Percentiles rank a stretch among this genome's conserved stretches.
These are phyloP conservation scores for Ceratocystis harringtonii DNA, from an alignment of 2,329 filamentous ascomycete genomes.

Conservation along the genomic window DNA sequence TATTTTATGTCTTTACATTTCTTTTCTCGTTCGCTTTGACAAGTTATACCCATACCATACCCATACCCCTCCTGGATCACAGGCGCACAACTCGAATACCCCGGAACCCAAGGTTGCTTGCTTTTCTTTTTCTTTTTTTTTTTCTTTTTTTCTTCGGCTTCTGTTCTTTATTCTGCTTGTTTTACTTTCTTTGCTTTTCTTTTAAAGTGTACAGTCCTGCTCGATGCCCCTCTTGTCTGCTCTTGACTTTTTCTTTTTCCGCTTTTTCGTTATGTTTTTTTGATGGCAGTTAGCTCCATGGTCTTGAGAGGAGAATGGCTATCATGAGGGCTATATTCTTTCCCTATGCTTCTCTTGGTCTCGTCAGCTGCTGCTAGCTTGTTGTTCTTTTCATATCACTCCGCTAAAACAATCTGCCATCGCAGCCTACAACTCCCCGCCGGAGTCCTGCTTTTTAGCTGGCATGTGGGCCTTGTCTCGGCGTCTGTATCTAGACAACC, in stretches of 20 bases:
- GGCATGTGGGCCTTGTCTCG: neutral
- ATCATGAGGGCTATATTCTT: neutral
- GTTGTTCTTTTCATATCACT: no score
- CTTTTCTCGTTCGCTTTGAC: constrained; percentile 16
- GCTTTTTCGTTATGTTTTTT: neutral
- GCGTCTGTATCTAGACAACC: neutral
- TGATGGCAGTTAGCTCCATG: no score
- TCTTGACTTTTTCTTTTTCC: neutral
- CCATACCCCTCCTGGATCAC: constrained; percentile 13
- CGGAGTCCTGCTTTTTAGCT: neutral
- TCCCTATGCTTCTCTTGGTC: neutral
- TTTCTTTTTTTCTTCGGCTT: neutral
- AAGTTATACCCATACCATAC: constrained; percentile 16
- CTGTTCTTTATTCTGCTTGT: no score
- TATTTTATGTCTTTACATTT: constrained; percentile 9
- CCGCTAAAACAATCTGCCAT: no score
- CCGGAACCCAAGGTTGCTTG: constrained; percentile 14
- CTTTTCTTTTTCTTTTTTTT: neutral
- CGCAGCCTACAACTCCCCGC: no score
- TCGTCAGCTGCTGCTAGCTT: neutral
- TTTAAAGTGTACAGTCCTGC: neutral
- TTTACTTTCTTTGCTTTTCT: neutral
- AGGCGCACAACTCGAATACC: constrained; percentile 17
- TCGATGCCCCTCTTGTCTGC: neutral
- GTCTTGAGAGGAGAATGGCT: neutral